Conservation (phyloP, 495 filamentous ascomycete genomes). For the Saxispiralis lemnorum region DNA sequence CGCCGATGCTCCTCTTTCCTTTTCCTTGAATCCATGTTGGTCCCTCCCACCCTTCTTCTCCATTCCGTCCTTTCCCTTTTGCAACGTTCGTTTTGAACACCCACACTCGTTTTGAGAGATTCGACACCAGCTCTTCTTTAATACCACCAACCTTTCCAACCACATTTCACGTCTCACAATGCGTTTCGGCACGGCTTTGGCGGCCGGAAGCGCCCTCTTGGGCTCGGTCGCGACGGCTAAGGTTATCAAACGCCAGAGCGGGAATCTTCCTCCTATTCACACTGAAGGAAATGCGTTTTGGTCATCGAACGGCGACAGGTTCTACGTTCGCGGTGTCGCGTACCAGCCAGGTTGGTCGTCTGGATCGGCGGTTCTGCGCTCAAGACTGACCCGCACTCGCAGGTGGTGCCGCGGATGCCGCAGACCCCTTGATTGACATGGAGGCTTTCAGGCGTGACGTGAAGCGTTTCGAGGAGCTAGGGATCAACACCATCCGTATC, state of each 20-base stretch:
- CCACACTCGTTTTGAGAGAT: too few relatives aligned
- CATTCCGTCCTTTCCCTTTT: too few relatives aligned
- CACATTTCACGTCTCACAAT: too few relatives aligned
- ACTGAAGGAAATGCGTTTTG: slow-evolving; percentile 9
- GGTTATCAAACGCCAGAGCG: slow-evolving; percentile 2
- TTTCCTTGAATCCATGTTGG: too few relatives aligned
- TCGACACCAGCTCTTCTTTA: too few relatives aligned
- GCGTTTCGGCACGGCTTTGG: too few relatives aligned
- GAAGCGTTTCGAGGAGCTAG: slow-evolving; percentile 55
- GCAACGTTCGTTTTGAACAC: too few relatives aligned
- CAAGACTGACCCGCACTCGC: not conserved
- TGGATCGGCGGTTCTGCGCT: not conserved
- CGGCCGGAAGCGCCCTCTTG: not conserved
- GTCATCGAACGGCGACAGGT: not conserved
- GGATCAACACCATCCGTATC: slow-evolving; percentile 79
- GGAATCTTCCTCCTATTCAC: slow-evolving; percentile 1
- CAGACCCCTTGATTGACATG: slow-evolving; percentile 7
- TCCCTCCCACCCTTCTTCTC: too few relatives aligned
- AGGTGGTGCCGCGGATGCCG: slow-evolving; percentile 6
- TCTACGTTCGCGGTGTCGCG: slow-evolving; percentile 11
- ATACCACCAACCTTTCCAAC: too few relatives aligned
- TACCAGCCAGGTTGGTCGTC: slow-evolving; percentile 7
- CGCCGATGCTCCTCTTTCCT: too few relatives aligned
- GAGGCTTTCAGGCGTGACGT: slow-evolving; percentile 46
- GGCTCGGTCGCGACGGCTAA: not conserved